Evolutionary conservation across 129 eudicot genomes (phyloP).

Genomic region (Solidago caesia): DNA sequence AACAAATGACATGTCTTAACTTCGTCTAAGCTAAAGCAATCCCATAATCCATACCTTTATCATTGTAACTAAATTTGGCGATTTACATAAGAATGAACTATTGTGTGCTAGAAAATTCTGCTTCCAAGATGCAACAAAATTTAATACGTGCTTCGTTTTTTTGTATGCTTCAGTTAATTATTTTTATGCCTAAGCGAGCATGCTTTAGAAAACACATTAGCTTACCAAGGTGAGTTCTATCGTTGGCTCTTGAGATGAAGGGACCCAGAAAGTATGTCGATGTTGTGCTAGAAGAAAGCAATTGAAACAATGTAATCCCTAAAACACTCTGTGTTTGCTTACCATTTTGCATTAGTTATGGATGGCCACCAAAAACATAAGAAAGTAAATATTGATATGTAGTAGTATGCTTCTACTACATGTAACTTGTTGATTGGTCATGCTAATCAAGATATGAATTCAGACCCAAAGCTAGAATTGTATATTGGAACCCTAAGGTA

Average conservation of each 20-base stretch:
- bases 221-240: constrained; percentile 6
- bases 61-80: neutral
- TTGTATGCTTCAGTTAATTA: constrained; percentile 1
- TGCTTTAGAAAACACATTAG: neutral
- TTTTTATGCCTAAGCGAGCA: neutral
- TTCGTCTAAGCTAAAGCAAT: constrained; percentile 2
- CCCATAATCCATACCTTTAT: constrained; percentile 1
- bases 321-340: neutral
- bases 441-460: constrained; percentile 3
- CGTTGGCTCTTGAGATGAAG: constrained; percentile 10
- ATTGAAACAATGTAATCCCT: constrained; percentile 1
- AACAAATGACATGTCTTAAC: neutral
- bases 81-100: neutral
- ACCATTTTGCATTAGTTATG: constrained; percentile 1
- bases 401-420: neutral
- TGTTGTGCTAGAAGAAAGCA: neutral
- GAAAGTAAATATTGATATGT: neutral
- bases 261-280: neutral
- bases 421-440: constrained; percentile 9
- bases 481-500: neutral
- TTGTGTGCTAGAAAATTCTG: neutral
- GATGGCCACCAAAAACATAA: constrained; percentile 10
- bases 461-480: constrained; percentile 2
- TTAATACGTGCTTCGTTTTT: constrained; percentile 1
- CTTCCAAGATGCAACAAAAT: constrained; percentile 9